A percentile compares a stretch with the other conserved stretches of the same genome.
Conservation (phyloP, 306 rosid genomes). For the Potentilla sterilis region DNA sequence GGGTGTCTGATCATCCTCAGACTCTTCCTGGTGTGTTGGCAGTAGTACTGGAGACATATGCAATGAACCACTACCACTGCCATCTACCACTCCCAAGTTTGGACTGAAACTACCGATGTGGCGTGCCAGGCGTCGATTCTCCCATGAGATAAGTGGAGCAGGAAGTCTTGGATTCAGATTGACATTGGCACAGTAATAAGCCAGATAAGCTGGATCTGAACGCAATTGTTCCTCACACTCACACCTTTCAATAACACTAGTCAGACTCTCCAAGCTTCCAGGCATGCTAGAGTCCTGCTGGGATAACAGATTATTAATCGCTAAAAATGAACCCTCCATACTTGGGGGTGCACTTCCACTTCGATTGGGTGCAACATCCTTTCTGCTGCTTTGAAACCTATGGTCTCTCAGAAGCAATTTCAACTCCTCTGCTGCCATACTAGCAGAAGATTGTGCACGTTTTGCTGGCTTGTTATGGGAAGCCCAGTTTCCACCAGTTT, state of each 20-base stretch:
- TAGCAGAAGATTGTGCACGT: slow-evolving; percentile 37
- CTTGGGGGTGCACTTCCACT: slow-evolving; percentile 87
- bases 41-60: slow-evolving; percentile 50
- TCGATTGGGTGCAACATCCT: slow-evolving; percentile 57
- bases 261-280: slow-evolving; percentile 42
- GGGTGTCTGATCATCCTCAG: slow-evolving; percentile 60
- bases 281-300: slow-evolving; percentile 39
- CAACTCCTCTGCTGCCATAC: slow-evolving; percentile 53
- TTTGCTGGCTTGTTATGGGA: slow-evolving; percentile 47
- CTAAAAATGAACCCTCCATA: slow-evolving; percentile 69
- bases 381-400: slow-evolving; percentile 38
- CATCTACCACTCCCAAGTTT: slow-evolving; percentile 49
- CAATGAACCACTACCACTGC: slow-evolving; percentile 40
- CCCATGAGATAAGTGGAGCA: slow-evolving; percentile 59
- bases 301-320: slow-evolving; percentile 47
- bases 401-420: slow-evolving; percentile 51
- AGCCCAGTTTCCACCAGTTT: slow-evolving; percentile 69
- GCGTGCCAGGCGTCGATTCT: slow-evolving; percentile 46
- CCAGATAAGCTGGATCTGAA: slow-evolving; percentile 57
- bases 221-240: slow-evolving; percentile 54
- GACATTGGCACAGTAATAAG: slow-evolving; percentile 57
- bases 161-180: slow-evolving; percentile 81
- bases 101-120: slow-evolving; percentile 53
- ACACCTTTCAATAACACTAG: slow-evolving; percentile 42
- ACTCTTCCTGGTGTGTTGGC: slow-evolving; percentile 69